Evolutionary conservation across 2,329 filamentous ascomycete species (phyloP), one percentile per base, ranked within the genome.

Genomic region (Zarea fungicola): DNA sequence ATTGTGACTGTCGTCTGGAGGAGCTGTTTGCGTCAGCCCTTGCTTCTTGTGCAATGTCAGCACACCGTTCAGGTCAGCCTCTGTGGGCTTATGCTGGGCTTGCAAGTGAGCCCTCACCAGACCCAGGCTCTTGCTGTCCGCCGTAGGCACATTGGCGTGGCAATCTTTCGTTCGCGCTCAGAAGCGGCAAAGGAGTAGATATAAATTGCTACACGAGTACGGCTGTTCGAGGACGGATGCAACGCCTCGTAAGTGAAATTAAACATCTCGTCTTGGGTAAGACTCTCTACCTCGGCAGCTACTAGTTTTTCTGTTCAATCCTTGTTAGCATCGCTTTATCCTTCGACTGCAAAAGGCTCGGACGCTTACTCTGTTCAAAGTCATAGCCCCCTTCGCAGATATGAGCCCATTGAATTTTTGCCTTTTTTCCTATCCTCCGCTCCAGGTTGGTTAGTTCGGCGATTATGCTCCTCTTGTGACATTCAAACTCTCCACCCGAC

Each of bases 371-470:
- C 63, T 87, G 82, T 60, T 89, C 78, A 66, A 97, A 99, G 66
- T 96, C 90, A 65, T 91, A 95, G 57, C 85, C 88, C 63, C 96
- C 91, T 45, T 78, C 86, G 43, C 81, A 80, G 57, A 99, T 89
- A 60, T 96, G 89, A 43, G 76, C 77, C 91, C 89, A 96, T 63
- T 95, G 85, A 37, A 89, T 79, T 48, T 76, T 78, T 5, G 84
- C 89, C 70, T 99, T 93, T 55, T 92, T 79, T 48, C 76, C 78
- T 5, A 84, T 89, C 70, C 99, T 93, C 55, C 92, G 86, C 52
- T 84, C 80, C 40, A 99, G 72, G 56, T 96, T 97, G 76, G 96
- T 96, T 58, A 95, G 67, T 67, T 95, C 90, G 62, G 87, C 89
- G 60, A 96, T 83, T 35, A 97, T 74, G 60, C 90, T 95, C 58